Evolutionary conservation across 1,284 basidiomycete species (phyloP).

Genomic region (Ustilago loliicola): DNA sequence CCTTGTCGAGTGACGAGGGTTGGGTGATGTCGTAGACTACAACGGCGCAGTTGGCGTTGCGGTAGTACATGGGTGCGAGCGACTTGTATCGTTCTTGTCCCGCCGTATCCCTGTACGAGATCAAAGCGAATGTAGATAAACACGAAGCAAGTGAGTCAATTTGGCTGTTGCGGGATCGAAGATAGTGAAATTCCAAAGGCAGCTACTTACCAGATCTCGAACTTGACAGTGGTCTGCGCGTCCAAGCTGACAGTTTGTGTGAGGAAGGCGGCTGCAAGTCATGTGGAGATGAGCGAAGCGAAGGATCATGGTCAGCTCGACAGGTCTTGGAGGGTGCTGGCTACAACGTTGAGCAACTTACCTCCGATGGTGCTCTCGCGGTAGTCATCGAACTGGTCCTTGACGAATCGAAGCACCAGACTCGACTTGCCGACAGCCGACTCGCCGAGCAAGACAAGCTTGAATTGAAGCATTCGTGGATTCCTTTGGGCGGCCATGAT

Average conservation of each 20-base stretch:
- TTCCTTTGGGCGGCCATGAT: slow-evolving; percentile 49
- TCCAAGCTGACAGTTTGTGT: slow-evolving; percentile 94
- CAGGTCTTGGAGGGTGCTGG: no score
- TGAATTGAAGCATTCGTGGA: slow-evolving; percentile 59
- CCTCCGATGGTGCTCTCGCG: slow-evolving; percentile 75
- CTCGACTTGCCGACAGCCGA: slow-evolving; percentile 98
- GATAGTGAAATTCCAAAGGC: neutral
- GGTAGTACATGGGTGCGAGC: slow-evolving; percentile 70
- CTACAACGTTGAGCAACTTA: neutral
- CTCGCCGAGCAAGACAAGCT: slow-evolving; percentile 76
- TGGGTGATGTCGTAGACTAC: slow-evolving; percentile 70
- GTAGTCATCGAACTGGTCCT: slow-evolving; percentile 98
- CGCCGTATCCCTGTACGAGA: slow-evolving; percentile 75
- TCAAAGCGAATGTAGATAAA: neutral
- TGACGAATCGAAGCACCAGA: slow-evolving; percentile 92
- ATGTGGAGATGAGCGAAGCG: neutral
- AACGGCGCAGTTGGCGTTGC: slow-evolving; percentile 69
- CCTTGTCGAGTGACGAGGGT: slow-evolving; percentile 84
- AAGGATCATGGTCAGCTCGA: neutral
- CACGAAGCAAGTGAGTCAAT: neutral
- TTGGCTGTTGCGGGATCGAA: neutral
- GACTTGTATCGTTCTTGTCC: slow-evolving; percentile 85
- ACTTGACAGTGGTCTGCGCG: slow-evolving; percentile 91
- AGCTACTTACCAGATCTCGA: slow-evolving; percentile 87
- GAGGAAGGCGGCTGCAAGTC: slow-evolving; percentile 80